Base-by-base conservation (phyloP, 768 basidiomycete genomes). In the Xanthoconium stramineum region DNA sequence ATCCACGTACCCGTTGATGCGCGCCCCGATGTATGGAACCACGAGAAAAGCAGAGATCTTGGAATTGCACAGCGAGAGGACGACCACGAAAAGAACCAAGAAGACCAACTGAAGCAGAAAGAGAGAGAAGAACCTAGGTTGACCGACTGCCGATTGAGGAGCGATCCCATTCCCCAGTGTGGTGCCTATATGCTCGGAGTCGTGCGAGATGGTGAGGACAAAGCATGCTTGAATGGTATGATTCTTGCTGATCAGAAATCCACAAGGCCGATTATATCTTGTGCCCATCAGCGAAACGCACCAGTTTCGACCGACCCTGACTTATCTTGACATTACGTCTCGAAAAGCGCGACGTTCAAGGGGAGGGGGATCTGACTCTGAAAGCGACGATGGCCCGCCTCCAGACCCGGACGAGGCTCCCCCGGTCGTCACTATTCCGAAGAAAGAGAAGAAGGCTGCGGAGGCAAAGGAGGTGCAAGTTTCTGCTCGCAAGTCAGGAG, bases 1-100 rank as follows among this genome's bases (percentile, higher is more conserved):
- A 78, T 94, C 24, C 89, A 91, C 69, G 79, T 94, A 13, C 91
- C 91, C 6, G 81, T 83, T n/a, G 91, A 94, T 67, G 82, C 82
- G 20, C 84, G 91, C 36, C 75, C 83, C 17, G 89, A 91, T 59
- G 88, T 94, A 15, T 91, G 88, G 85, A 93, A 88, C 63, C 67
- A 68, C n/a, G 88, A 89, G 52, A 81, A 80, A 56, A 83, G 86
- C 15, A 81, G 77, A 65, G 83, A 83, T 32, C 73, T 90, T 17
- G 91, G 89, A 3, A 69, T 66, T 20, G 89, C 86, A 17, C 80
- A 84, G 50, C 68, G 76, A 48, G 87, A 89, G 51, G 91, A 91
- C 62, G 91, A 93, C 67, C 79, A 78, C 52, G 88, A 91, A 72
- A 91, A 85, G 68, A 88, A 88, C 56, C 86, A 90, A 62, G 84